Conservation (phyloP, 1,139 yeast genomes). For the Suhomyces guaymorum region DNA sequence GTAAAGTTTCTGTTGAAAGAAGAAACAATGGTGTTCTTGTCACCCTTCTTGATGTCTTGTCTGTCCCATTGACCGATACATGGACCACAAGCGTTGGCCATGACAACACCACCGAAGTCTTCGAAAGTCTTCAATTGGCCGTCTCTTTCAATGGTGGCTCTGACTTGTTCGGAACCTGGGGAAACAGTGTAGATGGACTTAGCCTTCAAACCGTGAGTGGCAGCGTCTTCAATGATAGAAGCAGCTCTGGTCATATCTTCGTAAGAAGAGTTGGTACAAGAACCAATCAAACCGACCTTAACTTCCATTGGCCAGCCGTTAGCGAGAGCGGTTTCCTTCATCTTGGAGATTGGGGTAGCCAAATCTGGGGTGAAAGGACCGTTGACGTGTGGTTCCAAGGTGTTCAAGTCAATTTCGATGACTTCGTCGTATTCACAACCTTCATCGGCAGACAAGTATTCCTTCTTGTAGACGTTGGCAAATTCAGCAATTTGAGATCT, state of each 20-base stretch:
- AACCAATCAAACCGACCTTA: slow-evolving; percentile 95
- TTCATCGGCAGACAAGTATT: slow-evolving; percentile 84
- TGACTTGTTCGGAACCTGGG: slow-evolving; percentile 98
- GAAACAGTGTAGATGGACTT: slow-evolving; percentile 91
- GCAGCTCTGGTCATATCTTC: slow-evolving; percentile 99
- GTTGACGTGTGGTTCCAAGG: slow-evolving; percentile 95
- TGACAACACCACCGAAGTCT: slow-evolving; percentile 91
- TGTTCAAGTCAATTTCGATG: slow-evolving; percentile 90
- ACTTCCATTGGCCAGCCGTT: slow-evolving; percentile 95
- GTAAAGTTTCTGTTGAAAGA: slow-evolving; percentile 99
- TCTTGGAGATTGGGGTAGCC: slow-evolving; percentile 94
- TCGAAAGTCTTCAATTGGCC: slow-evolving; percentile 89
- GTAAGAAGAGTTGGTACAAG: slow-evolving; percentile 98
- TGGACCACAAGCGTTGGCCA: slow-evolving; percentile 99
- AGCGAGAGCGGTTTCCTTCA: slow-evolving; percentile 83
- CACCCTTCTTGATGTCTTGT: slow-evolving; percentile 95
- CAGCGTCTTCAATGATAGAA: slow-evolving; percentile 89
- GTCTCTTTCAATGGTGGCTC: slow-evolving; percentile 98
- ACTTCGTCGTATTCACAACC: slow-evolving; percentile 96
- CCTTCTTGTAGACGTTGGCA: slow-evolving; percentile 73
- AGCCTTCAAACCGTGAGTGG: slow-evolving; percentile 83
- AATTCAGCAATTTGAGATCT: slow-evolving; percentile 82
- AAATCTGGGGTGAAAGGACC: slow-evolving; percentile 99
- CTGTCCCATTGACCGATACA: slow-evolving; percentile 99
- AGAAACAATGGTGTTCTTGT: slow-evolving; percentile 95